A percentile compares a stretch with the other conserved stretches of the same genome.
phyloP scores from a whole-genome alignment of 352 stramenopile genomes.

The Phytophthora foliorum region DNA sequence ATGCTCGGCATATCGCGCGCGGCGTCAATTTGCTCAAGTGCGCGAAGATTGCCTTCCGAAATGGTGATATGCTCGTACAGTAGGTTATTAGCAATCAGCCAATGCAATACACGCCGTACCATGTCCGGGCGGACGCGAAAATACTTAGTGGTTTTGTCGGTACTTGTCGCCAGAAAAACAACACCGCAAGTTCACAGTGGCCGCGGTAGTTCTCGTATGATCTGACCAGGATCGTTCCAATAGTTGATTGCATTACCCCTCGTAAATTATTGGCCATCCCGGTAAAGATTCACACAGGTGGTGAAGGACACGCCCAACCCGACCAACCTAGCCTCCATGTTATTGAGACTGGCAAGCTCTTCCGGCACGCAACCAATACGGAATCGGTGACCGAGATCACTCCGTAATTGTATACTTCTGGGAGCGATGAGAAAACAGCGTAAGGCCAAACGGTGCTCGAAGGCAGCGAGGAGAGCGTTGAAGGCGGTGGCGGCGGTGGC shows the following conservation, averaged over 20 bases:
- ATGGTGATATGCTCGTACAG: not conserved
- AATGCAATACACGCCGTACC: not conserved
- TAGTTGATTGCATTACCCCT: not conserved
- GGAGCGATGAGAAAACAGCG: too few relatives aligned
- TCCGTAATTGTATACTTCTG: too few relatives aligned
- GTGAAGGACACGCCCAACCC: not conserved
- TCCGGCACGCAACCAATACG: too few relatives aligned
- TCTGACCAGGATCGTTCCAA: not conserved
- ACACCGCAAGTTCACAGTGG: not conserved
- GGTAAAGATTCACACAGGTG: not conserved
- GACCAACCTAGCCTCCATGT: not conserved
- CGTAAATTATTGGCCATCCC: not conserved
- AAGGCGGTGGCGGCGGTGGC: too few relatives aligned
- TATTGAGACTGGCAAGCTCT: not conserved
- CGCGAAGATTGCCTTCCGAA: slow-evolving; percentile 3
- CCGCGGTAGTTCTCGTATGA: not conserved
- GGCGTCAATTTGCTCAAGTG: too few relatives aligned
- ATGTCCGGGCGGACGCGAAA: not conserved
- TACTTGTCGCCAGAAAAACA: not conserved
- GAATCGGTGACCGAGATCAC: too few relatives aligned
- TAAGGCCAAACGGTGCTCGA: too few relatives aligned
- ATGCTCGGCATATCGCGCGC: too few relatives aligned
- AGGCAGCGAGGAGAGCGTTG: too few relatives aligned
- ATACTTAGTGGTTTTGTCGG: slow-evolving; percentile 1
- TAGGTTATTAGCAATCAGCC: slow-evolving; percentile 1